phyloP scores from a whole-genome alignment of 2,329 filamentous ascomycete genomes.

The Sporothrix mexicana region DNA sequence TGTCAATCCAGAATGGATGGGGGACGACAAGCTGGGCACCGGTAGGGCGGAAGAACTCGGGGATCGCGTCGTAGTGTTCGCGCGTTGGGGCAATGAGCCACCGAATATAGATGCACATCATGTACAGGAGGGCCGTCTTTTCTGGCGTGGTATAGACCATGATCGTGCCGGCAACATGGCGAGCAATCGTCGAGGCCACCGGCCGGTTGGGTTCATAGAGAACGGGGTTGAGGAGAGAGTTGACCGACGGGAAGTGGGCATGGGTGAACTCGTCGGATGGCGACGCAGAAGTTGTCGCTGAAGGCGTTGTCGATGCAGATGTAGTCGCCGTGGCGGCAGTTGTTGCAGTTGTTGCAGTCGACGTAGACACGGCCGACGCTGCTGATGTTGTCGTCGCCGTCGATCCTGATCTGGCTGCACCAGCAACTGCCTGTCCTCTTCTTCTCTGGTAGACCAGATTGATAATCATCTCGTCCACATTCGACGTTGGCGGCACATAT shows the following conservation, averaged over 20 bases:
- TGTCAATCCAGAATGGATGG: slow-evolving; percentile 35
- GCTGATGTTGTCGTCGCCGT: not conserved
- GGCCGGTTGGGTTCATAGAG: slow-evolving; percentile 24
- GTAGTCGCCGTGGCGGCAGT: not conserved
- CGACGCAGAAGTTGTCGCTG: not conserved
- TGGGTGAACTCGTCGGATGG: slow-evolving; percentile 13
- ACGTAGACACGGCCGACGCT: not conserved
- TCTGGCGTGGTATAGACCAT: slow-evolving; percentile 27
- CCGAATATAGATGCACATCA: slow-evolving; percentile 30
- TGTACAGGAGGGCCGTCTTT: slow-evolving; percentile 32
- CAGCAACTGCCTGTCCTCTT: not conserved
- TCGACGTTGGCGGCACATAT: slow-evolving; percentile 29
- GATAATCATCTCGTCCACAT: slow-evolving; percentile 30
- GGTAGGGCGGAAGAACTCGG: slow-evolving; percentile 32
- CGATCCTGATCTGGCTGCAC: not conserved
- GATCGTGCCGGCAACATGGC: slow-evolving; percentile 28
- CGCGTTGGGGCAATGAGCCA: slow-evolving; percentile 33
- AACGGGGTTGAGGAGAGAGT: slow-evolving; percentile 33
- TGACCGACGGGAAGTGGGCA: slow-evolving; percentile 27
- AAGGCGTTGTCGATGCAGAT: not conserved
- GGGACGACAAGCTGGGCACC: slow-evolving; percentile 32
- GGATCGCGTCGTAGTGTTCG: slow-evolving; percentile 34
- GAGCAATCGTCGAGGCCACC: slow-evolving; percentile 20
- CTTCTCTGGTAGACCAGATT: slow-evolving; percentile 1
- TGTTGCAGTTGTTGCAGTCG: not conserved